Percentiles rank a stretch among this genome's conserved stretches.
Conservation (phyloP, 2,329 filamentous ascomycete species). For the Pseudocercospora musae region DNA sequence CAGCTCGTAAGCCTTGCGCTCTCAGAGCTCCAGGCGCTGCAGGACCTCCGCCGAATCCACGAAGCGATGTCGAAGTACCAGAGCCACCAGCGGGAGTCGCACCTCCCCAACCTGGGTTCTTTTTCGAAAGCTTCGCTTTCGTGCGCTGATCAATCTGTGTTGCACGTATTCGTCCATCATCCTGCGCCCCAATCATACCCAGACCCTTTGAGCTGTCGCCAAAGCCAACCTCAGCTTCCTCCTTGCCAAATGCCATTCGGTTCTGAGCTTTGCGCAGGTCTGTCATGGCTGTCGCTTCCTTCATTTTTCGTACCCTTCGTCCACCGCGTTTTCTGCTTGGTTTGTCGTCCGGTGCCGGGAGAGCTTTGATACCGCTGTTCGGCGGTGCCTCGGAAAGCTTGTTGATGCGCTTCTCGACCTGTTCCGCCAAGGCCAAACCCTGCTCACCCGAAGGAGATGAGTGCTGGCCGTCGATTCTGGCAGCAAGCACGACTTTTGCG, state of each 20-base stretch:
- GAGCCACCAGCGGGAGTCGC: slow-evolving; percentile 55
- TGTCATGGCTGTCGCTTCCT: slow-evolving; percentile 95
- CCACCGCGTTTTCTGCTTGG: slow-evolving; percentile 90
- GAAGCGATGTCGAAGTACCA: slow-evolving; percentile 75
- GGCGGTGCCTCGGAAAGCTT: slow-evolving; percentile 89
- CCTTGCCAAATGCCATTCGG: slow-evolving; percentile 90
- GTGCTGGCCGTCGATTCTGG: slow-evolving; percentile 83
- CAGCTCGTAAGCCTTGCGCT: slow-evolving; percentile 73
- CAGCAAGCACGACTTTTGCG: slow-evolving; percentile 89
- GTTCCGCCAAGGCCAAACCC: slow-evolving; percentile 75
- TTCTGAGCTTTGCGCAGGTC: slow-evolving; percentile 95
- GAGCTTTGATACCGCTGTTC: slow-evolving; percentile 80
- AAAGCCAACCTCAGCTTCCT: slow-evolving; percentile 90
- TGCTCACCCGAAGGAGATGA: slow-evolving; percentile 76
- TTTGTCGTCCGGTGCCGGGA: slow-evolving; percentile 93
- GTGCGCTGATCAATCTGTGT: slow-evolving; percentile 91
- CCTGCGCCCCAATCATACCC: slow-evolving; percentile 89
- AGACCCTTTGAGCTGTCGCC: slow-evolving; percentile 83
- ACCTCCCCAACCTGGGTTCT: slow-evolving; percentile 91
- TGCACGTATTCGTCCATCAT: slow-evolving; percentile 83
- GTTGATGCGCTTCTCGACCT: slow-evolving; percentile 81
- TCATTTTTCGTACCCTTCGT: slow-evolving; percentile 83
- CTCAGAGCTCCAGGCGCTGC: slow-evolving; percentile 67
- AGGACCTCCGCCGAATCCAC: slow-evolving; percentile 66
- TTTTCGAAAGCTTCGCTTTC: slow-evolving; percentile 86